Percentiles rank a stretch among this genome's conserved stretches.
These are phyloP conservation scores for Amanita pallidorosea DNA, from an alignment of 768 basidiomycete species.

Conservation along the genomic window DNA sequence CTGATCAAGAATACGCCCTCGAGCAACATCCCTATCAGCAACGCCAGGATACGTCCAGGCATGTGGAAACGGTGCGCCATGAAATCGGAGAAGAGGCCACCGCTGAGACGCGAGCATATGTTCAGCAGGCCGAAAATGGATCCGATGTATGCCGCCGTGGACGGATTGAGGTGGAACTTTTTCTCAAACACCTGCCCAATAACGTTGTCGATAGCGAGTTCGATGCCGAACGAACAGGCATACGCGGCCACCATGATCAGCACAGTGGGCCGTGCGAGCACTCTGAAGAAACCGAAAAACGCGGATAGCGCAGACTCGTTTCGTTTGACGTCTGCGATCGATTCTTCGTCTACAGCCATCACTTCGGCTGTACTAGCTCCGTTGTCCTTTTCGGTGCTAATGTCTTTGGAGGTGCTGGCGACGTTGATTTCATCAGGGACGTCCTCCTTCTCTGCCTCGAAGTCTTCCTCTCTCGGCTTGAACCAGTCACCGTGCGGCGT, in stretches of 20 bases:
- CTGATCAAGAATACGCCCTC: neutral
- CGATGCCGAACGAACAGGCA: slow-evolving; percentile 44
- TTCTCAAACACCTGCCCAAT: slow-evolving; percentile 34
- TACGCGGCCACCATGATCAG: slow-evolving; percentile 48
- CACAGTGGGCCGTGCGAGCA: slow-evolving; percentile 32
- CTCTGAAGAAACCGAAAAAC: slow-evolving; percentile 14
- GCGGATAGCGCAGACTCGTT: slow-evolving; percentile 13
- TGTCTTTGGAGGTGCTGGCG: neutral
- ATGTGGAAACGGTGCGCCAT: slow-evolving; percentile 2
- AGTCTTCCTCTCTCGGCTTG: neutral
- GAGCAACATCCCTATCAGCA: neutral
- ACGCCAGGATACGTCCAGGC: neutral
- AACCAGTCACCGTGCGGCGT: slow-evolving; percentile 2
- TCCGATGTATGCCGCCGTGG: slow-evolving; percentile 41
- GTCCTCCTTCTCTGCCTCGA: neutral
- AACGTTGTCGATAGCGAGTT: slow-evolving; percentile 45
- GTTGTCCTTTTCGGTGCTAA: neutral
- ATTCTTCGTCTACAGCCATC: neutral
- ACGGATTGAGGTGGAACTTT: slow-evolving; percentile 29
- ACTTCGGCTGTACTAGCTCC: neutral
- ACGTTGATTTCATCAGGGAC: neutral
- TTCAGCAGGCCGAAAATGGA: slow-evolving; percentile 15
- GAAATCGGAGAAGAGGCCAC: slow-evolving; percentile 4
- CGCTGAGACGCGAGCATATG: slow-evolving; percentile 1
- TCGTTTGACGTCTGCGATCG: slow-evolving; percentile 3